Conservation (phyloP, 108 stramenopile genomes). For the Asterionellopsis glacialis region DNA sequence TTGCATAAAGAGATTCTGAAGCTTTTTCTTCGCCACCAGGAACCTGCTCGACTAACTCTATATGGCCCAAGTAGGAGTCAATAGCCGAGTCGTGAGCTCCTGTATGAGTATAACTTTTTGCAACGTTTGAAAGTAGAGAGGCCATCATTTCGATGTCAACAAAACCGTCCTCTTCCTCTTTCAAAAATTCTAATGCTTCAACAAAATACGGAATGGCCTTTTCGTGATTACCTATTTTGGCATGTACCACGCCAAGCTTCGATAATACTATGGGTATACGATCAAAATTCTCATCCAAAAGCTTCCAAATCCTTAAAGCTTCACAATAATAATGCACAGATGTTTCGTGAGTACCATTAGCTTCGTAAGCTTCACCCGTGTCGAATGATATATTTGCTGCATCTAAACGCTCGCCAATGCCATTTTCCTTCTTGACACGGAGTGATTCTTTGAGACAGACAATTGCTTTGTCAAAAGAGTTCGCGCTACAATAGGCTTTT, state of each 20-base stretch:
- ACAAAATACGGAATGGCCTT: background rate
- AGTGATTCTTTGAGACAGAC: slow-evolving; percentile 10
- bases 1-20: slow-evolving; percentile 3
- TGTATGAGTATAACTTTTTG: background rate
- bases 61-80: background rate
- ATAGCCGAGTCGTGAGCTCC: background rate
- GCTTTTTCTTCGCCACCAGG: slow-evolving; percentile 3
- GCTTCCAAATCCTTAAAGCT: slow-evolving; percentile 4
- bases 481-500: background rate
- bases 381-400: background rate
- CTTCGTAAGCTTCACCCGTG: background rate
- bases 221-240: background rate
- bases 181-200: background rate
- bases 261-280: background rate
- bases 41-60: background rate
- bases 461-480: slow-evolving; percentile 5
- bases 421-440: background rate
- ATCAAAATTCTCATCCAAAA: slow-evolving; percentile 1
- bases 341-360: background rate
- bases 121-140: background rate
- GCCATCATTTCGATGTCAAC: background rate
- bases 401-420: background rate
- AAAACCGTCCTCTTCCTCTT: background rate
- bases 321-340: background rate
- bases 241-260: slow-evolving; percentile 3